Percentiles rank a stretch among this genome's conserved stretches.
These are phyloP conservation scores for Phytophthora cactorum DNA, from an alignment of 352 stramenopile species.

Conservation along the genomic window DNA sequence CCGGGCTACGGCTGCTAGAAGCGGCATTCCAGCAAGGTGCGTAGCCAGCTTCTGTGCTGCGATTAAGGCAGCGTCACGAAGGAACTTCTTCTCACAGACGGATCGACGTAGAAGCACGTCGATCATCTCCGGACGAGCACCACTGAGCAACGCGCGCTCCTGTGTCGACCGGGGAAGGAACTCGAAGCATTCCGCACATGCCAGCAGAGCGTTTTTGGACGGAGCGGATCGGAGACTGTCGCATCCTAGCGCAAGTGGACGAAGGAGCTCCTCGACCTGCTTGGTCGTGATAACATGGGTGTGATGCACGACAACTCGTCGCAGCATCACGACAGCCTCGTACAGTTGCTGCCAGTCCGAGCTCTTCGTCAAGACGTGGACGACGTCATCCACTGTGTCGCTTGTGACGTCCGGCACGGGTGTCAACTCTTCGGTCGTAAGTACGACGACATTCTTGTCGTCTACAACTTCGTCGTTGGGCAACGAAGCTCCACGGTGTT, in stretches of 20 bases:
- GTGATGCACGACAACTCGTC: conserved; percentile 67
- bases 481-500: conserved; percentile 23
- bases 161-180: conserved; percentile 33
- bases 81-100: conserved; percentile 76
- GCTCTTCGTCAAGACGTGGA: conserved; percentile 36
- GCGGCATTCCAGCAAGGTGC: conserved; percentile 46
- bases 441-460: conserved; percentile 52
- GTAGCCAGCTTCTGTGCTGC: conserved; percentile 47
- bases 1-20: conserved; percentile 43
- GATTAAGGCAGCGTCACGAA: conserved; percentile 59
- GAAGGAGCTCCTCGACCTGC: conserved; percentile 38
- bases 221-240: conserved; percentile 75
- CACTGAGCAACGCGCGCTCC: conserved; percentile 26
- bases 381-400: conserved; percentile 20
- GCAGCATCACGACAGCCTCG: conserved; percentile 59
- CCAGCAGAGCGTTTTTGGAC: conserved; percentile 75
- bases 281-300: conserved; percentile 25
- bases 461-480: conserved; percentile 27
- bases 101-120: conserved; percentile 69
- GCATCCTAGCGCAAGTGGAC: conserved; percentile 44
- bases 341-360: conserved; percentile 70
- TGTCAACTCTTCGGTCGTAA: conserved; percentile 49
- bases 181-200: conserved; percentile 66
- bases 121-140: conserved; percentile 37
- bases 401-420: conserved; percentile 33